Percentiles rank a stretch among this genome's conserved stretches.
phyloP scores from a whole-genome alignment of 306 rosid genomes.

The Astragalus glycyphyllos region DNA sequence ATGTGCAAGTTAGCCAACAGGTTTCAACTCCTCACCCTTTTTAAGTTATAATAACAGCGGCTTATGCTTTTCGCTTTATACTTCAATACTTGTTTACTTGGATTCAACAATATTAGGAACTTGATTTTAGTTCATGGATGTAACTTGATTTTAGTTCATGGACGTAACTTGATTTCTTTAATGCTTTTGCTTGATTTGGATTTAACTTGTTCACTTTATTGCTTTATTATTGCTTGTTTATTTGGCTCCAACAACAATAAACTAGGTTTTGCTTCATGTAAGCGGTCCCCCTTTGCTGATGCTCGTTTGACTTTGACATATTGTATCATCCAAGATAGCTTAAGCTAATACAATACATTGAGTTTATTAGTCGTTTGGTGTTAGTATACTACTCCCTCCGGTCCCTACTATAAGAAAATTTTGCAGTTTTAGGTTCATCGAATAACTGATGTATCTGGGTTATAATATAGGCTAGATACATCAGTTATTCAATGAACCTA shows the following conservation, averaged over 20 bases:
- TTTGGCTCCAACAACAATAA: not conserved
- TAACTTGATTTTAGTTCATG: not conserved
- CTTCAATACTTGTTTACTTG: constrained; percentile 33
- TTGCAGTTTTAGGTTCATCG: no score
- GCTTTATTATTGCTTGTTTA: constrained; percentile 38
- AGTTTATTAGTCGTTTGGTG: not conserved
- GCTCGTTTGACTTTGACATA: not conserved
- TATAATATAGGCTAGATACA: no score
- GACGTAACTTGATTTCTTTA: not conserved
- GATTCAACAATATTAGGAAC: constrained; percentile 2
- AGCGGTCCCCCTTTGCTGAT: not conserved
- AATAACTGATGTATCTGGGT: no score
- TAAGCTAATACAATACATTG: not conserved
- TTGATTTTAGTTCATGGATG: not conserved
- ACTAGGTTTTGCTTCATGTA: not conserved
- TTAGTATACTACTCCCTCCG: not conserved
- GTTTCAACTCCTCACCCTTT: constrained; percentile 46
- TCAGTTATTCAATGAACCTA: no score
- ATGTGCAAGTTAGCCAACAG: constrained; percentile 80
- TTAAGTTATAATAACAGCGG: not conserved
- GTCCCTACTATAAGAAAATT: no score
- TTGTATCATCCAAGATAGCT: not conserved
- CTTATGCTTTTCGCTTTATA: not conserved
- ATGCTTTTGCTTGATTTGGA: not conserved
- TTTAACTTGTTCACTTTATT: not conserved